phyloP scores from a whole-genome alignment of 352 stramenopile species.

The Achlya hypogyna region DNA sequence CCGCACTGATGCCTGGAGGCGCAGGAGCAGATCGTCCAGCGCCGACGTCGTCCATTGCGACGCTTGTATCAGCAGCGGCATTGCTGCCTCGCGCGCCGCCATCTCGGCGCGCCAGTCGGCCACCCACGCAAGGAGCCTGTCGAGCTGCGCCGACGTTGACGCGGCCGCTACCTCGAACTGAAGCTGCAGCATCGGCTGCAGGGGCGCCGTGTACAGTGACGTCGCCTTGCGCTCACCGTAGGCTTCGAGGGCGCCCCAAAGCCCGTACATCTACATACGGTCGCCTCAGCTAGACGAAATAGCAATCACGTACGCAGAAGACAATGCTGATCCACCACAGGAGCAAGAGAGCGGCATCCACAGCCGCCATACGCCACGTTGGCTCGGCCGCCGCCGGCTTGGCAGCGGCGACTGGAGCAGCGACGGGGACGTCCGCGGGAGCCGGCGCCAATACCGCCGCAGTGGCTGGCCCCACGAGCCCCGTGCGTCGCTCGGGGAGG shows the following conservation, averaged over 20 bases:
- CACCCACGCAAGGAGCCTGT: not conserved
- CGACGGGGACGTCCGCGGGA: no score
- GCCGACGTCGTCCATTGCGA: not conserved
- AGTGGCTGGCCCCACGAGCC: no score
- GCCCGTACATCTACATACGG: not conserved
- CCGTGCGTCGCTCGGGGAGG: no score
- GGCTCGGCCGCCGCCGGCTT: not conserved
- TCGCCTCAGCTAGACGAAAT: not conserved
- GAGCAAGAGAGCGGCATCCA: not conserved
- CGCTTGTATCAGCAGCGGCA: not conserved
- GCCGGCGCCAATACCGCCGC: no score
- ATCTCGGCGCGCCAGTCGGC: not conserved
- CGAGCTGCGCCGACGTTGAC: not conserved
- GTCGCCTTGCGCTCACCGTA: not conserved
- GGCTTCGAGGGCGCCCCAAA: not conserved
- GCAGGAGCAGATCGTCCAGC: not conserved
- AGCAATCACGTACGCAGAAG: constrained; percentile 1
- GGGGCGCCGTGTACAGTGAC: not conserved
- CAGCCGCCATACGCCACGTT: not conserved
- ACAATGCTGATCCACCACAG: not conserved
- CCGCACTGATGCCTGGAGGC: not conserved
- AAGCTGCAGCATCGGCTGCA: not conserved
- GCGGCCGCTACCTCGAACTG: not conserved
- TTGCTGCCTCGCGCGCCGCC: not conserved
- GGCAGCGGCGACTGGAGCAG: not conserved